Evolutionary conservation across 345 rosid species (phyloP).

Genomic region (Aquilaria yunnanensis): DNA sequence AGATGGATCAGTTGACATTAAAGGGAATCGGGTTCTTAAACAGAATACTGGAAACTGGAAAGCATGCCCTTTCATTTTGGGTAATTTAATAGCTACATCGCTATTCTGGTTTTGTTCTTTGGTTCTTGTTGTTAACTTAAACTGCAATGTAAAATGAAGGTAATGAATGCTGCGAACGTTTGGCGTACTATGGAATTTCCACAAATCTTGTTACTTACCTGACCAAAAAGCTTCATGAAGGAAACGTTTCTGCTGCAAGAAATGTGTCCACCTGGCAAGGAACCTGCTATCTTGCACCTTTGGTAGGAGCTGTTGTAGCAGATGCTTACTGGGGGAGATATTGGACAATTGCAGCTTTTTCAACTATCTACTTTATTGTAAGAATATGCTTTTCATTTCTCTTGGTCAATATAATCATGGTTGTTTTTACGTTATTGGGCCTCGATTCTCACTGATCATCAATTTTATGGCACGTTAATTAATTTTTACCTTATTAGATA

Average conservation of each 20-base stretch:
- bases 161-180: constrained; percentile 88
- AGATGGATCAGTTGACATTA: constrained; percentile 85
- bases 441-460: background rate
- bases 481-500: background rate
- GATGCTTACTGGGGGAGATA: constrained; percentile 99
- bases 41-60: constrained; percentile 85
- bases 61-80: constrained; percentile 90
- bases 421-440: background rate
- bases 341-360: constrained; percentile 92
- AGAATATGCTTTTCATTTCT: background rate
- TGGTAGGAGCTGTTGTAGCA: constrained; percentile 81
- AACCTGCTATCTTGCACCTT: constrained; percentile 91
- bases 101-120: background rate
- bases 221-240: constrained; percentile 69
- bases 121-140: too few relatives aligned
- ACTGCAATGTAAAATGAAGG: constrained; percentile 29
- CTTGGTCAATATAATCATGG: background rate
- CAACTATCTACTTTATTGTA: constrained; percentile 75
- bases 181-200: constrained; percentile 92
- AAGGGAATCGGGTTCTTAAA: constrained; percentile 74
- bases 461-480: background rate
- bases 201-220: constrained; percentile 87
- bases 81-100: constrained; percentile 21
- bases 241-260: constrained; percentile 86
- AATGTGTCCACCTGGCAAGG: constrained; percentile 88